Conservation (phyloP, 106 monocot species). For the Allium sativum region DNA sequence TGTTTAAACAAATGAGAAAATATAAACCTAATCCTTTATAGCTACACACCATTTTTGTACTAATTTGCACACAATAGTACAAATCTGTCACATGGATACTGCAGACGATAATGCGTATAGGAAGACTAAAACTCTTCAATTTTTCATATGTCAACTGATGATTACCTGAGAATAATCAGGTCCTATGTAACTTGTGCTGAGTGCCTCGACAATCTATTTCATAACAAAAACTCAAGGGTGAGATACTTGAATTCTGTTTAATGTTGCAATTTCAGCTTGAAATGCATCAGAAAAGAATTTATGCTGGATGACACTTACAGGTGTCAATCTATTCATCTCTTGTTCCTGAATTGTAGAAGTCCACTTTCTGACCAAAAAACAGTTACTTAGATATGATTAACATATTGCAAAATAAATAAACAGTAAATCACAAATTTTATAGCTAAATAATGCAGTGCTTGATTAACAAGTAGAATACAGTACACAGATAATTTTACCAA, state of each 20-base stretch:
- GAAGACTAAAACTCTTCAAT: too few relatives aligned
- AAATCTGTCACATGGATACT: neutral
- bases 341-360: conserved; percentile 56
- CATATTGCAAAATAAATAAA: neutral
- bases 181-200: conserved; percentile 70
- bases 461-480: too few relatives aligned
- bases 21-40: too few relatives aligned
- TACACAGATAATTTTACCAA: too few relatives aligned
- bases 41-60: too few relatives aligned
- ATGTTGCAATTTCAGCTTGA: neutral
- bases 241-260: neutral
- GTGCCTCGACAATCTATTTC: conserved; percentile 80
- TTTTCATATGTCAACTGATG: neutral
- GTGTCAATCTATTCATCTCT: conserved; percentile 77
- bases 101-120: too few relatives aligned
- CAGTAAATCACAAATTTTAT: too few relatives aligned
- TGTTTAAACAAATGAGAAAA: neutral
- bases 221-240: conserved; percentile 2
- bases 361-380: conserved; percentile 50
- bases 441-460: too few relatives aligned
- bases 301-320: conserved; percentile 50
- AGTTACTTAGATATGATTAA: neutral
- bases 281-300: neutral
- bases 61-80: too few relatives aligned
- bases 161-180: conserved; percentile 95